Conservation (phyloP, 441 rosid species). For the Croton setiger region DNA sequence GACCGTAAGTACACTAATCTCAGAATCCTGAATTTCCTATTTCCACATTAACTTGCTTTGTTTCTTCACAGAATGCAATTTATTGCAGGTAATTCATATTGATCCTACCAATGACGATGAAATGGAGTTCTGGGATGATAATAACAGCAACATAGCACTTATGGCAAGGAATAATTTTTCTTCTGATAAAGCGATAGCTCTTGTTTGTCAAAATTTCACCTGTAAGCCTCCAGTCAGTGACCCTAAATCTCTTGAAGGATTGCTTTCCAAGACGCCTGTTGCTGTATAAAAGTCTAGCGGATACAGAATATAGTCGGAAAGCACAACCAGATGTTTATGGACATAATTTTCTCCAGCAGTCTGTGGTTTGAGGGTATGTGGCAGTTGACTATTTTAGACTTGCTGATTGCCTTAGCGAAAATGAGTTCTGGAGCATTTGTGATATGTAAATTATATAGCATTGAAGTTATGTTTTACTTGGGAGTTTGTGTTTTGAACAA, state of each 20-base stretch:
- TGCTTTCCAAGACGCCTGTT: slow-evolving; percentile 47
- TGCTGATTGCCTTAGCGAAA: too few species aligned
- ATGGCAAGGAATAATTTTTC: slow-evolving; percentile 58
- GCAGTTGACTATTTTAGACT: too few species aligned
- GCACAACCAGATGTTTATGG: background rate
- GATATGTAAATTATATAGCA: too few species aligned
- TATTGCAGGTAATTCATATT: slow-evolving; percentile 70
- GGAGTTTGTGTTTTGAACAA: too few species aligned
- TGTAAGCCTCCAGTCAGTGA: slow-evolving; percentile 64
- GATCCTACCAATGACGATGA: slow-evolving; percentile 61
- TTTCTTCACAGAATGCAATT: background rate
- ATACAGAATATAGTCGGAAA: background rate
- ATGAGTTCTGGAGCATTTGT: too few species aligned
- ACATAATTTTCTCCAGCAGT: background rate
- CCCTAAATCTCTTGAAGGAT: slow-evolving; percentile 40
- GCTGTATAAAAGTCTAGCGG: slow-evolving; percentile 2
- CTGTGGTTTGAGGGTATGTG: background rate
- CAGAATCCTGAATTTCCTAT: background rate
- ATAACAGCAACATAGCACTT: slow-evolving; percentile 48
- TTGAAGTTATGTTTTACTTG: too few species aligned
- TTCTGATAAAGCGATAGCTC: slow-evolving; percentile 59
- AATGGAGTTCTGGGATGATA: slow-evolving; percentile 72
- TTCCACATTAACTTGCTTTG: background rate
- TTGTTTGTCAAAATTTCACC: slow-evolving; percentile 82
- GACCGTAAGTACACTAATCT: slow-evolving; percentile 44